These are phyloP conservation scores for Cylindricascospora bacillispora DNA, from an alignment of 1,139 yeast species.

Conservation along the genomic window DNA sequence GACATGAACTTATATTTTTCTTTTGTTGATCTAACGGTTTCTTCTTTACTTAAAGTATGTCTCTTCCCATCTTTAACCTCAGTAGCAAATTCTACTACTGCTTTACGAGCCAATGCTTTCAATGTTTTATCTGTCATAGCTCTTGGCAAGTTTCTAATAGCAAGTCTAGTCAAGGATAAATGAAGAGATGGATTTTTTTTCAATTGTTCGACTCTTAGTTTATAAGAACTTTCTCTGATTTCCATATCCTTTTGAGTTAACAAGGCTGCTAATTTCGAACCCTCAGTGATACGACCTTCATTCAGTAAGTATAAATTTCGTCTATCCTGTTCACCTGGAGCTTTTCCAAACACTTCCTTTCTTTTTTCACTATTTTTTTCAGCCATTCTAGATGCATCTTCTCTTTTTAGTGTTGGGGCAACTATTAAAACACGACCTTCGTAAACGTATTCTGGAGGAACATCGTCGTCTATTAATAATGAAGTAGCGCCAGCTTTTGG, in stretches of 20 bases:
- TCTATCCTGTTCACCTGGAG: constrained; percentile 67
- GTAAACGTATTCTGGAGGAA: constrained; percentile 74
- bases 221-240: constrained; percentile 77
- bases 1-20: constrained; percentile 39
- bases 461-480: constrained; percentile 82
- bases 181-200: constrained; percentile 85
- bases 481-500: constrained; percentile 71
- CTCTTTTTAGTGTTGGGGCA: constrained; percentile 76
- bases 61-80: constrained; percentile 68
- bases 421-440: constrained; percentile 85
- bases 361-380: constrained; percentile 65
- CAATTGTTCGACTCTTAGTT: constrained; percentile 78
- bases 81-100: constrained; percentile 89
- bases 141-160: constrained; percentile 86
- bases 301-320: constrained; percentile 76
- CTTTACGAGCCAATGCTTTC: constrained; percentile 87
- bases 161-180: constrained; percentile 83
- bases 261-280: constrained; percentile 63
- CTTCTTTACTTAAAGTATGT: constrained; percentile 85
- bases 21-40: constrained; percentile 63
- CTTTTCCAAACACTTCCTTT: constrained; percentile 65
- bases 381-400: constrained; percentile 64
- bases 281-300: constrained; percentile 83
- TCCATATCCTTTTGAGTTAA: constrained; percentile 68
- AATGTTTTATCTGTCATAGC: constrained; percentile 79